Percentiles rank a stretch among this genome's conserved stretches.
Conservation (phyloP, 192 early-diverging fungal genomes). For the Geosiphon pyriformis region DNA sequence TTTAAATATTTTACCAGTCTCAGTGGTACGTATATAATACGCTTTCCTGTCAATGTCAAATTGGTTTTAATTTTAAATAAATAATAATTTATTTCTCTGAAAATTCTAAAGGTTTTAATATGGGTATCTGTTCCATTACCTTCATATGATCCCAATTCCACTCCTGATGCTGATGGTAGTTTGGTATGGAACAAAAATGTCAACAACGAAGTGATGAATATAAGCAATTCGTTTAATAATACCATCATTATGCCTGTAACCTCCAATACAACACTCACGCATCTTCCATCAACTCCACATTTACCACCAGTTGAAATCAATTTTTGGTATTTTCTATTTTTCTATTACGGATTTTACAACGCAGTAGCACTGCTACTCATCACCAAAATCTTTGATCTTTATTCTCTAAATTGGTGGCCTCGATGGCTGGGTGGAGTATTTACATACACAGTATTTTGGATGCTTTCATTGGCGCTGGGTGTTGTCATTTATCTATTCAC, state of each 20-base stretch:
- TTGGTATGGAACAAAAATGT: neutral
- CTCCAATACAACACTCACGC: neutral
- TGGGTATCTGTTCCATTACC: constrained; percentile 57
- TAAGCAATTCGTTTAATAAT: neutral
- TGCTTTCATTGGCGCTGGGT: constrained; percentile 52
- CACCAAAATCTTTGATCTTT: constrained; percentile 72
- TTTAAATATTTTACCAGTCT: constrained; percentile 48
- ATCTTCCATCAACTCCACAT: constrained; percentile 23
- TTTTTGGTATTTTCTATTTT: constrained; percentile 77
- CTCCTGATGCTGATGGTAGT: neutral
- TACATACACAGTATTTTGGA: constrained; percentile 65
- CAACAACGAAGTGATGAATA: neutral
- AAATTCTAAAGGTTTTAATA: constrained; percentile 37
- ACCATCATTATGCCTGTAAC: neutral
- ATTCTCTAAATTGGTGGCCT: constrained; percentile 79
- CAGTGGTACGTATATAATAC: constrained; percentile 26
- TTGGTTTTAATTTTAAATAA: constrained; percentile 25
- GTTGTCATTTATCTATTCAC: constrained; percentile 51
- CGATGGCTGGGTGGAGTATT: constrained; percentile 53
- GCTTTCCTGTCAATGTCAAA: neutral
- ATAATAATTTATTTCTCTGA: constrained; percentile 32
- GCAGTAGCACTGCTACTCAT: constrained; percentile 66
- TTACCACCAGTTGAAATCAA: constrained; percentile 46
- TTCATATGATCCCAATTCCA: constrained; percentile 32
- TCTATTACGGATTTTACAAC: constrained; percentile 74